Conservation (phyloP, 129 eudicot species). For the Scalesia atractyloides region DNA sequence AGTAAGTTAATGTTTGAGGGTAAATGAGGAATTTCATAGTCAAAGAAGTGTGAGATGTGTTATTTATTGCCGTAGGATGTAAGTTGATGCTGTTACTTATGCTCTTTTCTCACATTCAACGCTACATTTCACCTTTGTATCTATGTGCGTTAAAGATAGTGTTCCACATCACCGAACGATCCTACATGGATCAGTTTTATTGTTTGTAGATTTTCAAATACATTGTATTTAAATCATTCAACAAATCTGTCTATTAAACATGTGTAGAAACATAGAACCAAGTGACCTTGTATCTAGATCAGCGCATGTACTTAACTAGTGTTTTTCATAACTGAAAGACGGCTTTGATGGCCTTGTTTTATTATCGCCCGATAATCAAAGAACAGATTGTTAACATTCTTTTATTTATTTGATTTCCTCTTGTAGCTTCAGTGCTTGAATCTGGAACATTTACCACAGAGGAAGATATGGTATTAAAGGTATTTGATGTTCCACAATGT, state of each 20-base stretch:
- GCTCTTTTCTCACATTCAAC: conserved; percentile 10
- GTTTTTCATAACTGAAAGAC: conserved; percentile 10
- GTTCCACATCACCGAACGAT: not conserved
- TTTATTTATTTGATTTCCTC: conserved; percentile 25
- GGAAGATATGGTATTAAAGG: conserved; percentile 69
- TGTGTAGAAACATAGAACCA: not conserved
- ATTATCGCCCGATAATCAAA: not conserved
- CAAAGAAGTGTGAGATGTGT: not conserved
- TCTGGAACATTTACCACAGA: conserved; percentile 54
- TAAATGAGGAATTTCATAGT: conserved; percentile 14
- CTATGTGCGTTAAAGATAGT: not conserved
- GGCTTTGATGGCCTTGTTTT: conserved; percentile 11
- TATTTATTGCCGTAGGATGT: conserved; percentile 7
- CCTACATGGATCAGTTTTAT: not conserved
- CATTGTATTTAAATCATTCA: not conserved
- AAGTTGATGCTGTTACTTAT: not conserved
- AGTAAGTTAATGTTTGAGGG: conserved; percentile 3
- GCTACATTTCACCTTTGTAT: conserved; percentile 6
- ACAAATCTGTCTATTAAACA: not conserved
- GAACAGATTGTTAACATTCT: conserved; percentile 11
- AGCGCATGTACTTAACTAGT: not conserved
- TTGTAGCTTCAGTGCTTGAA: conserved; percentile 54
- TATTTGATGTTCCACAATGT: conserved; percentile 26
- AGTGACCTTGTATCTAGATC: not conserved
- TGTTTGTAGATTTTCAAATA: conserved; percentile 13